These are phyloP conservation scores for Liriodendron chinense DNA, from an alignment of 164 flowering plant genomes.

Conservation along the genomic window DNA sequence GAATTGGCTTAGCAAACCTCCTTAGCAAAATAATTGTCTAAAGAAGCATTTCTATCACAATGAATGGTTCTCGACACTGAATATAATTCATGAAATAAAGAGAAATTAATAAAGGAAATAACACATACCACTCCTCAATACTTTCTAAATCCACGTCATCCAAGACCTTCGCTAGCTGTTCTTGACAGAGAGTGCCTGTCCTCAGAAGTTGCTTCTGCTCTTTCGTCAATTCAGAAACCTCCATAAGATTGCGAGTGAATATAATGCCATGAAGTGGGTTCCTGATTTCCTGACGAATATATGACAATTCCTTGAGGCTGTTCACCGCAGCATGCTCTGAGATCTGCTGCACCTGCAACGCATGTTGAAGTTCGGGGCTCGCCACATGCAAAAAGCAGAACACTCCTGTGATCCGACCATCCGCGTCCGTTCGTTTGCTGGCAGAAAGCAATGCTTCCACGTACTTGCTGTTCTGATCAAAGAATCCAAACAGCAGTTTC, in stretches of 20 bases:
- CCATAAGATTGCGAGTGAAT: conserved; percentile 46
- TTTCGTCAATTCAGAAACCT: conserved; percentile 42
- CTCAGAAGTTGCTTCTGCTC: conserved; percentile 54
- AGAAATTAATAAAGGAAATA: background rate
- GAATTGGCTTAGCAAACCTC: no score
- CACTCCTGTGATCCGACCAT: conserved; percentile 56
- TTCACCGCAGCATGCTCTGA: conserved; percentile 62
- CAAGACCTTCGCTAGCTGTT: conserved; percentile 54
- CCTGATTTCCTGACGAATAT: conserved; percentile 54
- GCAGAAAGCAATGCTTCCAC: conserved; percentile 65
- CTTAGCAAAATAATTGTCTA: no score
- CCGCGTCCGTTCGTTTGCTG: conserved; percentile 44
- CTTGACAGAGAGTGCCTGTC: conserved; percentile 46
- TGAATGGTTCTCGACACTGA: no score
- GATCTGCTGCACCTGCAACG: conserved; percentile 54
- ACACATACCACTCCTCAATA: conserved; percentile 68
- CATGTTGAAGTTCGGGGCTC: conserved; percentile 75
- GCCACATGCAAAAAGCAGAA: conserved; percentile 71
- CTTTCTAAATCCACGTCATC: conserved; percentile 58
- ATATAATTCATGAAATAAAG: no score
- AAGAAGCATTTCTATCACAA: no score
- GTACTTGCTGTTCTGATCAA: conserved; percentile 42
- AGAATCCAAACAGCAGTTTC: conserved; percentile 61
- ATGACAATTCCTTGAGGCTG: conserved; percentile 50
- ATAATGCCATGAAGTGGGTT: conserved; percentile 55